Evolutionary conservation across 805 yeast genomes (phyloP).

Genomic region (Saccharomycopsis javanensis): DNA sequence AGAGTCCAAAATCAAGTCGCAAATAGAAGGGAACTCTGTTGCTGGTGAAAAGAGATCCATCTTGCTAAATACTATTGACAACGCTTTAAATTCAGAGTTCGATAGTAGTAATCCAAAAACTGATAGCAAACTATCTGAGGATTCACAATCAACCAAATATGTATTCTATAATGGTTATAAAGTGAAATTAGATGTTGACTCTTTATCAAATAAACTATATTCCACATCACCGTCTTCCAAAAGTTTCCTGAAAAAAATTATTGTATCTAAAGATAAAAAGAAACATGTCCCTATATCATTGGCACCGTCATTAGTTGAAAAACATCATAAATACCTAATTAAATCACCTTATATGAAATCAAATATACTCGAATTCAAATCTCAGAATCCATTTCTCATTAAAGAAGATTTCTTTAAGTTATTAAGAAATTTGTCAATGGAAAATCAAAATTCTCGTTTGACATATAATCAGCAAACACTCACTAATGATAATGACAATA

Average conservation of each 20-base stretch:
- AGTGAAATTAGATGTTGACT: neutral
- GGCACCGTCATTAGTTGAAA: constrained; percentile 1
- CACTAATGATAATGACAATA: neutral
- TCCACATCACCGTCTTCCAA: neutral
- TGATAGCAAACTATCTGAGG: neutral
- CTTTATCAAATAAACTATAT: neutral
- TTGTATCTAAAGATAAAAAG: neutral
- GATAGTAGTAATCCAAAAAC: neutral
- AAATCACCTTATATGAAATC: neutral
- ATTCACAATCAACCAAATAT: neutral
- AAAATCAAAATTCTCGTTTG: neutral
- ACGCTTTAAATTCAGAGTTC: neutral
- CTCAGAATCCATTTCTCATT: constrained; percentile 9
- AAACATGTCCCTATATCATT: neutral
- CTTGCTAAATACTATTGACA: neutral
- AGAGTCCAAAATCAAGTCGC: neutral
- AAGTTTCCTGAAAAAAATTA: neutral
- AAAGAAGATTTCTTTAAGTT: constrained; percentile 11
- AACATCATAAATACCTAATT: neutral
- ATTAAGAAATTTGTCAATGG: neutral
- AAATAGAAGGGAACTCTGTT: neutral
- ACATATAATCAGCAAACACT: neutral
- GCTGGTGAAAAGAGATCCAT: neutral
- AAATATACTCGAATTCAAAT: constrained; percentile 9
- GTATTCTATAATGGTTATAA: neutral